phyloP scores from a whole-genome alignment of 2,329 filamentous ascomycete species.

The Phoma herbarum region DNA sequence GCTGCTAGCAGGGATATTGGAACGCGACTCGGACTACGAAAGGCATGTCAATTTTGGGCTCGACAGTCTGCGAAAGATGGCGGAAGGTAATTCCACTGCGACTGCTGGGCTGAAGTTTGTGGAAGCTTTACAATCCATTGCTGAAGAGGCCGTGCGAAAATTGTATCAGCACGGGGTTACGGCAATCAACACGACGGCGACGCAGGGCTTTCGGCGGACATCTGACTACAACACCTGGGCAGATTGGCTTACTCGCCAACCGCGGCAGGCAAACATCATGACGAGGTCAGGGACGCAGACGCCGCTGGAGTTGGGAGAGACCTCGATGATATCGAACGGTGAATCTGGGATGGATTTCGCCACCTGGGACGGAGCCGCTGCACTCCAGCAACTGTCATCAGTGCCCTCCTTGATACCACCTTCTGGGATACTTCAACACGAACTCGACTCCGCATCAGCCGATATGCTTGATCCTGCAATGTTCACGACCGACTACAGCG shows the following conservation, averaged over 20 bases:
- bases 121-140: slow-evolving; percentile 10
- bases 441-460: not conserved
- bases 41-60: slow-evolving; percentile 11
- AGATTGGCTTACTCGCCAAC: slow-evolving; percentile 10
- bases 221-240: slow-evolving; percentile 9
- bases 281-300: not conserved
- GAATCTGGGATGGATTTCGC: not conserved
- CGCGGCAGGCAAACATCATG: not conserved
- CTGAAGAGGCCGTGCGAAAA: slow-evolving; percentile 9
- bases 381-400: slow-evolving; percentile 9
- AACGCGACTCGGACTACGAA: slow-evolving; percentile 10
- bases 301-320: not conserved
- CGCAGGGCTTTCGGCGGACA: not conserved
- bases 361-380: slow-evolving; percentile 7
- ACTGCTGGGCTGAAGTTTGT: slow-evolving; percentile 14
- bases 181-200: no score
- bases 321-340: not conserved
- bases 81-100: slow-evolving; percentile 9
- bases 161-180: not conserved
- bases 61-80: slow-evolving; percentile 11
- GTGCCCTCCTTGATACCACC: not conserved
- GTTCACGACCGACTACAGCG: not conserved
- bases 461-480: not conserved
- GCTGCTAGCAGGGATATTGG: slow-evolving; percentile 4
- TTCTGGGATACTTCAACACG: not conserved